Base-by-base conservation (phyloP, 148 eudicot species). In the Fagopyrum tataricum region DNA sequence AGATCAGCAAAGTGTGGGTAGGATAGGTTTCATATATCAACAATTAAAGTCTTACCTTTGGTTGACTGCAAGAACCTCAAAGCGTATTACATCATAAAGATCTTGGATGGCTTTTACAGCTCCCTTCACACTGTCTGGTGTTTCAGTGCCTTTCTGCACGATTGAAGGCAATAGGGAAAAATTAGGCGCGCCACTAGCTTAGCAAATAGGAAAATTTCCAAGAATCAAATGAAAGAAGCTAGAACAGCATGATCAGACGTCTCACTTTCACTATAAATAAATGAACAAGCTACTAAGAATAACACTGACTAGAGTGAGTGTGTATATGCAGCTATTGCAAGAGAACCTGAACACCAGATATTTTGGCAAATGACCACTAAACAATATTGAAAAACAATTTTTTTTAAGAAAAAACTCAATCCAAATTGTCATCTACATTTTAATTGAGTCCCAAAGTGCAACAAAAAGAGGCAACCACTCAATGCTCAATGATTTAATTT, bases 41-140 rank as follows among this genome's bases (percentile, higher is more conserved):
- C 10, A 51, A 51, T 24, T 44, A 6, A 14, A 48, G 62, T 37
- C 89, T 73, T 72, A 92, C 99, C 96, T 82, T 91, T 90, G 79
- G 82, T 92, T 88, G 77, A 87, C 77, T 70, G 84, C 83, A 74
- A 92, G 92, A 75, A 92, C 79, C 82, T 95, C 99, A 75, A 58
- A 67, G 67, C 84, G 87, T 56, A 95, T 80, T 72, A 86, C 95
- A 85, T 95, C 99, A 82, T 95, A 92, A 37, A 95, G 92, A 86
- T 95, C 99, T 73, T 87, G 96, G 75, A 90, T 83, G 75, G 99
- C 96, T 85, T 95, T 92, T 56, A 95, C 85, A 39, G 97, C 99
- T 76, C 99, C 96, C 79, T 78, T 89, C 74, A 84, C 81, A 62
- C 87, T 89, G 78, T 88, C 97, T 21, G 88, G 83, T 40, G 90